These are phyloP conservation scores for Sporothrix schenckii DNA, from an alignment of 2,329 filamentous ascomycete species.

Conservation along the genomic window DNA sequence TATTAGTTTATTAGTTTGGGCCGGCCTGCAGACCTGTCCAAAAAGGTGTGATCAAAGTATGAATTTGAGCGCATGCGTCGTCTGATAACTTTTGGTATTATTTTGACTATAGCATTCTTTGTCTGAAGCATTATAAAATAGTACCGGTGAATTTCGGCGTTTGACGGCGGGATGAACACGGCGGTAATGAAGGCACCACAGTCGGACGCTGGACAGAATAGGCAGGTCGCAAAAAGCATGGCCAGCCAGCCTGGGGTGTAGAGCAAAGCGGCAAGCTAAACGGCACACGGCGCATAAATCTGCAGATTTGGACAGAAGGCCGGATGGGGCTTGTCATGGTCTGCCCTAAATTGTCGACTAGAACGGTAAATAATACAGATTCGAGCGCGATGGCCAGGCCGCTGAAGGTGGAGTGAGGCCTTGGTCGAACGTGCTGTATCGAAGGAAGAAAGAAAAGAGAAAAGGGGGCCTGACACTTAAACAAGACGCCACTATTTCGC, in stretches of 20 bases:
- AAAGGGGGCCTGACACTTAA: background rate
- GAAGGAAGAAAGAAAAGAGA: slow-evolving; percentile 3
- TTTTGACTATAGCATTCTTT: background rate
- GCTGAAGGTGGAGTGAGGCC: background rate
- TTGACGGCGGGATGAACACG: background rate
- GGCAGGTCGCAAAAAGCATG: slow-evolving; percentile 16
- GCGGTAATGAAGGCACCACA: background rate
- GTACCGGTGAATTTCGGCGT: background rate
- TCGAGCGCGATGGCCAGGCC: background rate
- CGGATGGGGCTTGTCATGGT: background rate
- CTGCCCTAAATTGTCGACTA: slow-evolving; percentile 1
- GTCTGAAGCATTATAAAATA: background rate
- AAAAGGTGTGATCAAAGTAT: background rate
- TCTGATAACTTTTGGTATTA: background rate
- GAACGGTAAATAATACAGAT: background rate
- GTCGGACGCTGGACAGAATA: slow-evolving; percentile 19
- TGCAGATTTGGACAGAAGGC: background rate
- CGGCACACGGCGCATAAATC: background rate
- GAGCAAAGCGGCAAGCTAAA: background rate
- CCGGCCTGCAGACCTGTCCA: background rate
- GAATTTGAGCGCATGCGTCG: background rate
- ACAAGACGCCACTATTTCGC: background rate
- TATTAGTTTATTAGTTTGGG: background rate
- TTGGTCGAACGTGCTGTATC: background rate
- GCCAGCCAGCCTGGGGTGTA: background rate